phyloP scores from a whole-genome alignment of 257 asterid genomes.

The Linderniella brevidens region DNA sequence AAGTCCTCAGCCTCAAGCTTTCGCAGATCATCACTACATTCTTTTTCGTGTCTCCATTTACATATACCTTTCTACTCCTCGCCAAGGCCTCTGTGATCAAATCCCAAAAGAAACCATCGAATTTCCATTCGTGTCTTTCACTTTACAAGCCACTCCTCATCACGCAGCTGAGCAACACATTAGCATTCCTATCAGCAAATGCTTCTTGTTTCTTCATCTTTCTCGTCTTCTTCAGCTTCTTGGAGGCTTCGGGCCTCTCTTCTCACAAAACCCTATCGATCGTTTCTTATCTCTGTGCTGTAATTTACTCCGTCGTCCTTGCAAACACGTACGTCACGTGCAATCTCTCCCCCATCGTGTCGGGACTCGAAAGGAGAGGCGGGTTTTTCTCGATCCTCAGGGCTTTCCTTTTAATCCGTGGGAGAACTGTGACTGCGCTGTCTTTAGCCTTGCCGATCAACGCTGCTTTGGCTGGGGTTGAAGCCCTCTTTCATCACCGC shows the following conservation, averaged over 20 bases:
- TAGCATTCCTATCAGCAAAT: conserved; percentile 33
- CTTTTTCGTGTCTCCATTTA: conserved; percentile 17
- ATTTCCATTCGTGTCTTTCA: conserved; percentile 11
- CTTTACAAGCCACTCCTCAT: conserved; percentile 31
- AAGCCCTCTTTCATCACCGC: conserved; percentile 47
- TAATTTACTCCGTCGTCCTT: conserved; percentile 30
- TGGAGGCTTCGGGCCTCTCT: conserved; percentile 21
- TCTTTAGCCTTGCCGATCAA: conserved; percentile 28
- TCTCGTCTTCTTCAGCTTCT: conserved; percentile 18
- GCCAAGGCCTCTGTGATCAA: conserved; percentile 29
- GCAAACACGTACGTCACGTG: conserved; percentile 37
- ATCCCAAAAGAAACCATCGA: conserved; percentile 1
- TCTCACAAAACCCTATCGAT: conserved; percentile 12
- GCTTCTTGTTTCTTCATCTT: conserved; percentile 35
- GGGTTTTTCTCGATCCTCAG: conserved; percentile 31
- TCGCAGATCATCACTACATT: conserved; percentile 32
- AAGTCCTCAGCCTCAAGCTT: conserved; percentile 36
- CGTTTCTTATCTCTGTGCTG: conserved; percentile 23
- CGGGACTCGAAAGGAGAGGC: conserved; percentile 32
- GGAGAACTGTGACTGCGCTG: conserved; percentile 45
- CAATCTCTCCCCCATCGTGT: conserved; percentile 29
- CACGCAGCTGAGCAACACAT: conserved; percentile 39
- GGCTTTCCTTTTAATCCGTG: conserved; percentile 27
- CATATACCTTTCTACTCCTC: conserved; percentile 39
- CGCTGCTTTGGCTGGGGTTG: conserved; percentile 31